Conservation (phyloP, 2,329 filamentous ascomycete genomes). For the Arthrobotrys sinensis region DNA sequence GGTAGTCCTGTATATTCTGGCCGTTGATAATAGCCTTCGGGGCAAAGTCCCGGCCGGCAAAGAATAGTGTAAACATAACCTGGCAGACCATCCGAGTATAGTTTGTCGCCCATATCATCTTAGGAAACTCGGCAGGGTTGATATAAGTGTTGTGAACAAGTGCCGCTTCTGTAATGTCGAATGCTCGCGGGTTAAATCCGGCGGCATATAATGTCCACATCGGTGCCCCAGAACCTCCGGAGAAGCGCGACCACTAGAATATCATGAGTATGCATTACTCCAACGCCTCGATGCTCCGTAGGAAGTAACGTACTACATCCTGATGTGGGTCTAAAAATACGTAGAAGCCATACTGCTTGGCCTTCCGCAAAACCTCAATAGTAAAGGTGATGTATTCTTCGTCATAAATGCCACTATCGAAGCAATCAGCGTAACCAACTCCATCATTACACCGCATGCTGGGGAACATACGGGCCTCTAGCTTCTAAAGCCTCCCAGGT, state of each 20-base stretch:
- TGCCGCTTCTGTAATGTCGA: slow-evolving; percentile 88
- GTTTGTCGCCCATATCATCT: slow-evolving; percentile 99
- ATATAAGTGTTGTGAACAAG: slow-evolving; percentile 95
- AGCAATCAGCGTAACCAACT: background rate
- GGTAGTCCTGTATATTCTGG: slow-evolving; percentile 94
- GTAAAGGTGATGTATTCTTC: slow-evolving; percentile 94
- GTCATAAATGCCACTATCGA: slow-evolving; percentile 80
- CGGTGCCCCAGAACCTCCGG: slow-evolving; percentile 93
- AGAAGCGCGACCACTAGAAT: slow-evolving; percentile 88
- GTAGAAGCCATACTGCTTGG: slow-evolving; percentile 92
- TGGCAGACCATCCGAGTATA: slow-evolving; percentile 89
- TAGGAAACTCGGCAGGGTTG: slow-evolving; percentile 87
- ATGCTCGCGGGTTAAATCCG: slow-evolving; percentile 87
- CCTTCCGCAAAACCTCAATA: slow-evolving; percentile 84
- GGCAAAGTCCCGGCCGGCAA: slow-evolving; percentile 89
- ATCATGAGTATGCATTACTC: slow-evolving; percentile 30
- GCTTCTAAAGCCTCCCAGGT: slow-evolving; percentile 99
- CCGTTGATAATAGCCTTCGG: slow-evolving; percentile 96
- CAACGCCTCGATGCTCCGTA: slow-evolving; percentile 64
- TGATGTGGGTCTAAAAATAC: slow-evolving; percentile 99
- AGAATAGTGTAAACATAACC: slow-evolving; percentile 95
- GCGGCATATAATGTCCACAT: slow-evolving; percentile 98
- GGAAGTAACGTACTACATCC: slow-evolving; percentile 81
- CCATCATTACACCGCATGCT: background rate
- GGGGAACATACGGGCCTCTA: slow-evolving; percentile 75